Evolutionary conservation across 495 filamentous ascomycete species (phyloP).

Genomic region (Monascus purpureus): DNA sequence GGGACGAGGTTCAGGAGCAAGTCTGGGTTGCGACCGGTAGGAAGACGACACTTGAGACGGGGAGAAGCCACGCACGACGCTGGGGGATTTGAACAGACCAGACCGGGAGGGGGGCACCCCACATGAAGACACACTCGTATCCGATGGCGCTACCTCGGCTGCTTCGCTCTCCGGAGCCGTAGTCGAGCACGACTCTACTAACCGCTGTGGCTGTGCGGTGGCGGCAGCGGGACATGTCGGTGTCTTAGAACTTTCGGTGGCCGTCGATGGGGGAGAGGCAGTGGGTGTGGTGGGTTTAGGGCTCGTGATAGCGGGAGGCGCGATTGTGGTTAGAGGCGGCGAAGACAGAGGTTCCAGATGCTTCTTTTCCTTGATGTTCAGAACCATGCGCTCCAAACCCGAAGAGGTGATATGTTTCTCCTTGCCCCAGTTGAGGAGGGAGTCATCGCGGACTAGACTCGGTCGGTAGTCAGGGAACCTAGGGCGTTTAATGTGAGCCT

Average conservation of each 20-base stretch:
- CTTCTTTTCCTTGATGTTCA: constrained; percentile 71
- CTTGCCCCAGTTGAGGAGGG: constrained; percentile 40
- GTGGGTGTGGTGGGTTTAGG: constrained; percentile 30
- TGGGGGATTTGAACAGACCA: constrained; percentile 48
- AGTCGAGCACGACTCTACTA: constrained; percentile 41
- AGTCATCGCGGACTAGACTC: constrained; percentile 35
- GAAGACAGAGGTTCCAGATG: constrained; percentile 41
- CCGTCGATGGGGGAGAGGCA: constrained; percentile 16
- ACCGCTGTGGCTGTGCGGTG: constrained; percentile 18
- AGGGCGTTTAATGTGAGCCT: constrained; percentile 44
- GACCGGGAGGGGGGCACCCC: constrained; percentile 17
- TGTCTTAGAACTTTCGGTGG: not conserved
- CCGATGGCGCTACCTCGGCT: constrained; percentile 25
- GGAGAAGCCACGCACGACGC: constrained; percentile 78
- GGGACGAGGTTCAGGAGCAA: constrained; percentile 35
- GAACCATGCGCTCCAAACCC: constrained; percentile 80
- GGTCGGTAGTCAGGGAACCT: constrained; percentile 28
- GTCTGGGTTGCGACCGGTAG: constrained; percentile 46
- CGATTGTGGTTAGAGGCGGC: constrained; percentile 22
- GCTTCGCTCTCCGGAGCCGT: constrained; percentile 36
- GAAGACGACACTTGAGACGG: constrained; percentile 63
- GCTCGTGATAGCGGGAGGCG: constrained; percentile 41
- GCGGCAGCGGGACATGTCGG: not conserved
- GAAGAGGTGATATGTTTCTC: constrained; percentile 86
- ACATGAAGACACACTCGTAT: constrained; percentile 38